Evolutionary conservation across 2,329 filamentous ascomycete genomes (phyloP).

Genomic region (Phaeosphaeriaceae sp.): DNA sequence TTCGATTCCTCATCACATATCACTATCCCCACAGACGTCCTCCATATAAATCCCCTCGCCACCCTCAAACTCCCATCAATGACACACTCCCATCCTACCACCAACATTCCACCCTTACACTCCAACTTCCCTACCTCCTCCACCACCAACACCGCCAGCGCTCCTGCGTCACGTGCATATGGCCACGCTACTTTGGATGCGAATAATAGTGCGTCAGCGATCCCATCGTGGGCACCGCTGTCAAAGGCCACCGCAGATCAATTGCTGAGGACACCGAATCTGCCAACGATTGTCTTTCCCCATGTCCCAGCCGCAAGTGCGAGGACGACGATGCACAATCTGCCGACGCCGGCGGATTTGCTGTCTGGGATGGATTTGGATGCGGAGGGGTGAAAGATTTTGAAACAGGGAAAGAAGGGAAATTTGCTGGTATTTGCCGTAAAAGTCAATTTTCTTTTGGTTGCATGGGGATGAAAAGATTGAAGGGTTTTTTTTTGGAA

Average conservation of each 20-base stretch:
- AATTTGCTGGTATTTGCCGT: too few relatives aligned
- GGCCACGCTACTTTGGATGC: too few relatives aligned
- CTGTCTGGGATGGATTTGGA: slow-evolving; percentile 29
- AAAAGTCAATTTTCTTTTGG: too few relatives aligned
- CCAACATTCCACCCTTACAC: not conserved
- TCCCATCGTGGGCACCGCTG: too few relatives aligned
- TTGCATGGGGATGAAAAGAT: too few relatives aligned
- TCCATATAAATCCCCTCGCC: slow-evolving; percentile 39
- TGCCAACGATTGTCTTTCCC: slow-evolving; percentile 41
- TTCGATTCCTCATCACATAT: slow-evolving; percentile 15
- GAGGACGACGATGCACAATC: slow-evolving; percentile 33
- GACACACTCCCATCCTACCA: slow-evolving; percentile 8
- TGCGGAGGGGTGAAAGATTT: not conserved
- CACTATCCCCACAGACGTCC: slow-evolving; percentile 25
- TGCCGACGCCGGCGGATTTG: slow-evolving; percentile 42
- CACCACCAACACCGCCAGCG: not conserved
- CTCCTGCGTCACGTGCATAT: too few relatives aligned
- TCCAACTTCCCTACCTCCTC: not conserved
- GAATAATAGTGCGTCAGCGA: slow-evolving; percentile 1
- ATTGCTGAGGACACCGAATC: slow-evolving; percentile 33
- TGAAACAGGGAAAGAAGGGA: too few relatives aligned
- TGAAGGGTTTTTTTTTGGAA: too few relatives aligned
- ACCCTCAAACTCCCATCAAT: slow-evolving; percentile 34
- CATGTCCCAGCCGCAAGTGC: slow-evolving; percentile 37
- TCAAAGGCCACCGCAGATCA: not conserved